Conservation (phyloP, 805 yeast species). For the Zygoascus tannicola region DNA sequence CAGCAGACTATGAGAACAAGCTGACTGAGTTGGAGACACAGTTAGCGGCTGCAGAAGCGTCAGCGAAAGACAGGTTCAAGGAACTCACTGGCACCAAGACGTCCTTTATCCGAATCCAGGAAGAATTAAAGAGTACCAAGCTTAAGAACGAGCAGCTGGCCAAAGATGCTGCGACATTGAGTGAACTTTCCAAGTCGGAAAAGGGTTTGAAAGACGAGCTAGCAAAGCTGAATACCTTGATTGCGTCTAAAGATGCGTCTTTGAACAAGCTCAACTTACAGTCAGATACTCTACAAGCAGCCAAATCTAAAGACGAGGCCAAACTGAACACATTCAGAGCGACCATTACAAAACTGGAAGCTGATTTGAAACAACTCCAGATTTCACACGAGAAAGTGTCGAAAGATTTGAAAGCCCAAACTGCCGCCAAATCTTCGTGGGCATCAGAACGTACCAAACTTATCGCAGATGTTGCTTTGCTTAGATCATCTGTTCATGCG, state of each 20-base stretch:
- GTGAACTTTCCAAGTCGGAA: conserved; percentile 4
- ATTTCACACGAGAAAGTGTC: neutral
- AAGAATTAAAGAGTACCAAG: conserved; percentile 1
- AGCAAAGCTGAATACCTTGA: conserved; percentile 27
- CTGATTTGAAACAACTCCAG: neutral
- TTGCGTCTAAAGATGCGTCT: conserved; percentile 33
- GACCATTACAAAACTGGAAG: conserved; percentile 4
- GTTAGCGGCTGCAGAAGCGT: conserved; percentile 28
- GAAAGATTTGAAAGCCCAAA: neutral
- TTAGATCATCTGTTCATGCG: conserved; percentile 13
- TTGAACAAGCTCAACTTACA: conserved; percentile 36
- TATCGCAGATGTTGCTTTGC: conserved; percentile 4
- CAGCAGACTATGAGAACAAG: neutral
- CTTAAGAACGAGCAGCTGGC: neutral
- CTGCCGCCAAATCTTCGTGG: neutral
- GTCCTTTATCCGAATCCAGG: neutral
- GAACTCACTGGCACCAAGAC: conserved; percentile 23
- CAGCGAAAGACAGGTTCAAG: conserved; percentile 36
- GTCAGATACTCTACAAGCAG: conserved; percentile 30
- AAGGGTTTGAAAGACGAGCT: conserved; percentile 25
- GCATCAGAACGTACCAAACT: conserved; percentile 1
- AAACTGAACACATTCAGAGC: conserved; percentile 10
- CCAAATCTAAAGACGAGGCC: conserved; percentile 29
- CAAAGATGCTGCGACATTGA: neutral
- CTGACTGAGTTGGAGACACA: conserved; percentile 4